Conservation (phyloP, 768 basidiomycete genomes). For the Lepiota brunneoincarnata region DNA sequence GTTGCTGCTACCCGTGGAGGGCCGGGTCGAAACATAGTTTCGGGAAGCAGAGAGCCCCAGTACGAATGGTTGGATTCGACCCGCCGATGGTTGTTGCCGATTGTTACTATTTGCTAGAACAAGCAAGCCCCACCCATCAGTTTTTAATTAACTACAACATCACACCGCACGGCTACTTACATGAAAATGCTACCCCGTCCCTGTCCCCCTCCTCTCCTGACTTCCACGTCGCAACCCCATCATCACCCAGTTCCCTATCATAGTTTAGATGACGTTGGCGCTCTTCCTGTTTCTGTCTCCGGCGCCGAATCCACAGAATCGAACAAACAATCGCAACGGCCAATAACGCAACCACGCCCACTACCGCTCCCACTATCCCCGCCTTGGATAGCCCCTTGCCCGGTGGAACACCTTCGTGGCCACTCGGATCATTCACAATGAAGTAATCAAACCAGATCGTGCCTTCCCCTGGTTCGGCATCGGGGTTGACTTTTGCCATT, state of each 20-base stretch:
- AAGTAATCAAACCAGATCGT: slow-evolving; percentile 45
- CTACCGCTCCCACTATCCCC: slow-evolving; percentile 27
- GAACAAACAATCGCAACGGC: slow-evolving; percentile 15
- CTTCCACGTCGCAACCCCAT: background rate
- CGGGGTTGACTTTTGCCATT: slow-evolving; percentile 30
- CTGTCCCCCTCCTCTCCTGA: background rate
- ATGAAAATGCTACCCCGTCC: background rate
- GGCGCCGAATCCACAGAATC: slow-evolving; percentile 20
- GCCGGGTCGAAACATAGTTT: background rate
- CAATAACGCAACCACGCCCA: slow-evolving; percentile 25
- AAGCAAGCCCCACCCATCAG: background rate
- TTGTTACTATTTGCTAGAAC: background rate
- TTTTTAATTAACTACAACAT: no score
- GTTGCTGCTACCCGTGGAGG: background rate
- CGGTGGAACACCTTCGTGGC: slow-evolving; percentile 6
- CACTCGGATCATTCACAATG: slow-evolving; percentile 23
- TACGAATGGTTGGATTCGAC: background rate
- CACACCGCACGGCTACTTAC: background rate
- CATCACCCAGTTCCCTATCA: background rate
- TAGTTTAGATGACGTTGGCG: no score
- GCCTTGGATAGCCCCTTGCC: slow-evolving; percentile 17
- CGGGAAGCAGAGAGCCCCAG: background rate
- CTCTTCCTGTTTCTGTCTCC: slow-evolving; percentile 6
- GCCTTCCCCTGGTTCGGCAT: slow-evolving; percentile 28
- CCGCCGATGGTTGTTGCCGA: background rate